Evolutionary conservation across 2,329 filamentous ascomycete species (phyloP).

Genomic region (Phyllosticta ampelicida): DNA sequence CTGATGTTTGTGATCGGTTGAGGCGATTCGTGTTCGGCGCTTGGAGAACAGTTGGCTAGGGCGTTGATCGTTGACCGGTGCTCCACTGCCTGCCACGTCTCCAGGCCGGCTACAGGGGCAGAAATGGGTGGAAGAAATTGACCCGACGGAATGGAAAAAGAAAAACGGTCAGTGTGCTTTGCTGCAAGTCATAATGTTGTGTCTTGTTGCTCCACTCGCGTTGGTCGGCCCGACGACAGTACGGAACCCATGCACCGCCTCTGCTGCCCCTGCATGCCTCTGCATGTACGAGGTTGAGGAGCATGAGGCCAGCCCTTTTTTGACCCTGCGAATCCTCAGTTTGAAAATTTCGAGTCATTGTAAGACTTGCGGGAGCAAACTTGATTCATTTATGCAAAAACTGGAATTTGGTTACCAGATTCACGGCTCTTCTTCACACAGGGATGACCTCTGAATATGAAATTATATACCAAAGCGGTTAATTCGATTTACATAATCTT

Average conservation of each 20-base stretch:
- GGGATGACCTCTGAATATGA: no score
- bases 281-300: not conserved
- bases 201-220: not conserved
- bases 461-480: not conserved
- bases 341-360: no score
- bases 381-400: no score
- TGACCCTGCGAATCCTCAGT: no score
- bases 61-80: not conserved
- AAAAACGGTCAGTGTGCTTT: not conserved
- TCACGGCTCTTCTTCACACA: no score
- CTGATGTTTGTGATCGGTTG: not conserved
- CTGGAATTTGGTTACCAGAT: no score
- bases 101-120: not conserved
- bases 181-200: not conserved
- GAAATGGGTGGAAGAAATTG: not conserved
- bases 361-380: no score
- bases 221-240: not conserved
- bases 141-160: not conserved
- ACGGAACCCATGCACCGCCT: not conserved
- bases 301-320: not conserved
- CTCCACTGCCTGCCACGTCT: not conserved
- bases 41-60: not conserved
- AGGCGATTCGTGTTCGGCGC: not conserved
- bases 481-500: not conserved
- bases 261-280: not conserved